A percentile compares a stretch with the other conserved stretches of the same genome.
phyloP scores from a whole-genome alignment of 148 eudicot species.

The Salicornia ramosissima region DNA sequence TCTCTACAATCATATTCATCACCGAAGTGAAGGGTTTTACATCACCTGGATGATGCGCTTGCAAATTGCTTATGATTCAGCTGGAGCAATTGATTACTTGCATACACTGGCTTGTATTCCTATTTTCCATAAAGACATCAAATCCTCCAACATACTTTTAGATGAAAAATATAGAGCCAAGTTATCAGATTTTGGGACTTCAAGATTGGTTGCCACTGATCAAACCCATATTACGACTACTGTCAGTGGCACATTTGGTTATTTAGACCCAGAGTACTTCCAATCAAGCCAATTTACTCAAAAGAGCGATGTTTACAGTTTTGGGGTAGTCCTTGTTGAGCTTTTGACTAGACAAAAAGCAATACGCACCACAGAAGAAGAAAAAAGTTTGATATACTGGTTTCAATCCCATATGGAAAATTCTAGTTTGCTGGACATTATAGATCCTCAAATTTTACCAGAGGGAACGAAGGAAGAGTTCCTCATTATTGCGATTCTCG shows the following conservation, averaged over 20 bases:
- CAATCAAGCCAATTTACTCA: conserved; percentile 34
- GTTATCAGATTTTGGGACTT: conserved; percentile 36
- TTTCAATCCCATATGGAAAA: conserved; percentile 19
- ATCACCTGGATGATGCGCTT: conserved; percentile 38
- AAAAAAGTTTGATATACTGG: conserved; percentile 25
- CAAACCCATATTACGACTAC: conserved; percentile 39
- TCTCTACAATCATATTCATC: conserved; percentile 28
- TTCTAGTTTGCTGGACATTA: conserved; percentile 5
- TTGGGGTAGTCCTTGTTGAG: conserved; percentile 39
- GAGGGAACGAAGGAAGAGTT: conserved; percentile 20
- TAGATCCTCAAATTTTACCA: conserved; percentile 14
- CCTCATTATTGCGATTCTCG: conserved; percentile 27
- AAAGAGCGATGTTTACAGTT: conserved; percentile 41
- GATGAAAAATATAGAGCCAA: conserved; percentile 33
- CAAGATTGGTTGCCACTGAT: conserved; percentile 28
- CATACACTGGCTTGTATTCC: conserved; percentile 28
- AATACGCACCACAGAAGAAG: conserved; percentile 21
- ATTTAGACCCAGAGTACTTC: conserved; percentile 41
- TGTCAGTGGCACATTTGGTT: conserved; percentile 39
- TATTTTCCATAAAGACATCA: conserved; percentile 37
- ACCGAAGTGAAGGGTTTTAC: conserved; percentile 27
- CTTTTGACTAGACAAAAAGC: conserved; percentile 36
- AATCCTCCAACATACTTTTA: conserved; percentile 37
- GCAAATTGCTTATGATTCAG: conserved; percentile 33
- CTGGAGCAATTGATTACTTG: conserved; percentile 32